A percentile compares a stretch with the other conserved stretches of the same genome.
Conservation (phyloP, 192 early-diverging fungal genomes). For the Thoreauomyces humboldtii region DNA sequence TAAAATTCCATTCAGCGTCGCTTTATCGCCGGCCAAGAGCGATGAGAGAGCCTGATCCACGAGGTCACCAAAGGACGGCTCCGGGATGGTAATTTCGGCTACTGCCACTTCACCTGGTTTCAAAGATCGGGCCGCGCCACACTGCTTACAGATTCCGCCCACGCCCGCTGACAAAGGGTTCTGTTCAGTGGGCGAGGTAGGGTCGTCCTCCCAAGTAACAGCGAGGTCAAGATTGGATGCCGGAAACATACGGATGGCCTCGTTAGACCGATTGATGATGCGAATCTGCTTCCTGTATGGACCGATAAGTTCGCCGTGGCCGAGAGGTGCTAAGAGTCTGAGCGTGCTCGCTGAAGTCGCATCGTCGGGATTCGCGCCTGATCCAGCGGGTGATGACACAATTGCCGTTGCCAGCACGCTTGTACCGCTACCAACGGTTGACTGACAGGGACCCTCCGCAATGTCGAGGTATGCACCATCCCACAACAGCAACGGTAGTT, state of each 20-base stretch:
- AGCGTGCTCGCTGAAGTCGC: neutral
- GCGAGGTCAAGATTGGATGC: neutral
- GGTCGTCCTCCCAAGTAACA: neutral
- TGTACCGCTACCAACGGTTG: no score
- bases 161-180: neutral
- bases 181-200: no score
- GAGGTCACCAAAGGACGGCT: slow-evolving; percentile 38
- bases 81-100: slow-evolving; percentile 52
- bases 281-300: neutral
- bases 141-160: neutral
- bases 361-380: no score
- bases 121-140: slow-evolving; percentile 14
- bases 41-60: slow-evolving; percentile 27
- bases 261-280: neutral
- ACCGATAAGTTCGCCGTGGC: neutral
- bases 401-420: no score
- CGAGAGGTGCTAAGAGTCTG: neutral
- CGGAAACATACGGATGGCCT: neutral
- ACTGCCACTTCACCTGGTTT: slow-evolving; percentile 42
- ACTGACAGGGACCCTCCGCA: neutral
- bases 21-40: slow-evolving; percentile 55
- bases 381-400: neutral
- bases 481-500: neutral
- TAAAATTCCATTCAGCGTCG: slow-evolving; percentile 53
- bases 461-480: slow-evolving; percentile 20